These are phyloP conservation scores for Podila clonocystis DNA, from an alignment of 192 early-diverging fungal genomes.

Conservation along the genomic window DNA sequence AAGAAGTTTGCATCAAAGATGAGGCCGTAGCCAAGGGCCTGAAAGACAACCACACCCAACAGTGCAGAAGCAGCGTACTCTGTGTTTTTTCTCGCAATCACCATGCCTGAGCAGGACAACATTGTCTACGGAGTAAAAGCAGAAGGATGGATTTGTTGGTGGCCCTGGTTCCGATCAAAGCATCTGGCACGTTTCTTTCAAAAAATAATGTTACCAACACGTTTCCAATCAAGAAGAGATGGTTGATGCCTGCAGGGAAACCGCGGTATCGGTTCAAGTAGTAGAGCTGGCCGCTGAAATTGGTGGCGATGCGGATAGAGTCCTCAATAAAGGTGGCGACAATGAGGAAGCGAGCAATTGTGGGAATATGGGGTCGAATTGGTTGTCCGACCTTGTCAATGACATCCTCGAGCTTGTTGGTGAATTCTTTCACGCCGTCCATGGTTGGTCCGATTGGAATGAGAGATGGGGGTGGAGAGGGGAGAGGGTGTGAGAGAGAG, in stretches of 20 bases:
- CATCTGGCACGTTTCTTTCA: neutral
- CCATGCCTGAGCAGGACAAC: slow-evolving; percentile 80
- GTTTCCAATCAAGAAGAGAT: slow-evolving; percentile 89
- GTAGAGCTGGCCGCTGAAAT: slow-evolving; percentile 91
- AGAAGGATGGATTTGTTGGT: too few species aligned
- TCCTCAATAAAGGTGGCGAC: slow-evolving; percentile 98
- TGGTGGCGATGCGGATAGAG: slow-evolving; percentile 85
- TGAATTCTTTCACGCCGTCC: slow-evolving; percentile 58
- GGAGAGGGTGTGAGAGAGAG: neutral
- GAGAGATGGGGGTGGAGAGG: neutral
- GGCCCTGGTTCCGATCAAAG: too few species aligned
- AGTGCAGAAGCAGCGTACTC: slow-evolving; percentile 87
- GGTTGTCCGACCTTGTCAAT: slow-evolving; percentile 81
- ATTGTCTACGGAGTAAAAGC: slow-evolving; percentile 60
- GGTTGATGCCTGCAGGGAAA: slow-evolving; percentile 82
- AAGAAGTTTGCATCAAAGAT: slow-evolving; percentile 92
- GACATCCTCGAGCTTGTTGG: slow-evolving; percentile 75
- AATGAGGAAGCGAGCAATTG: slow-evolving; percentile 91
- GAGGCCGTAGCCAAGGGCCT: slow-evolving; percentile 95
- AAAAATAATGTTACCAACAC: slow-evolving; percentile 63
- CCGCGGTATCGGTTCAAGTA: slow-evolving; percentile 85
- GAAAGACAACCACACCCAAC: slow-evolving; percentile 84
- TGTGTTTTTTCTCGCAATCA: slow-evolving; percentile 84
- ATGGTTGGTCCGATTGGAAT: slow-evolving; percentile 23
- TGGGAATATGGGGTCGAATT: slow-evolving; percentile 91